Evolutionary conservation across 1,139 yeast species (phyloP), one percentile per base, ranked within the genome.

Genomic region (Geotrichum citri-aurantii): DNA sequence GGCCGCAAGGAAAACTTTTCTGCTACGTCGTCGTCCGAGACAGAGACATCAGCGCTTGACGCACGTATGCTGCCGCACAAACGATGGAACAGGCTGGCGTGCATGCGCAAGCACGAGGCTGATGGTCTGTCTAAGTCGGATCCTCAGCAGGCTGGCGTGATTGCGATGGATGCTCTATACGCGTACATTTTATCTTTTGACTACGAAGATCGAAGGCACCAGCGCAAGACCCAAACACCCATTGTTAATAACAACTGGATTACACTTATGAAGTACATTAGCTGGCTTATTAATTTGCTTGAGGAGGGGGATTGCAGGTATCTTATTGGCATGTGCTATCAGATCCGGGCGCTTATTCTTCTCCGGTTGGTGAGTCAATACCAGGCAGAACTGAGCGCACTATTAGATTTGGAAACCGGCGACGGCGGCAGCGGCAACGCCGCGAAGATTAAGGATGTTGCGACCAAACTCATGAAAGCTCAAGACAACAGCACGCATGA

Each of bases 171-270:
- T 60, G 65, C 75, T 5, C 57, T 73, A 24, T 62, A 73, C 23
- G 72, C 75, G 46, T 75, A 74, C 58, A 65, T 75, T 40, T 67
- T 74, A 4, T 77, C 72, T 6, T 75, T 75, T 61, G 75, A 74
- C 58, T 74, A 70, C 59, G 77, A 74, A 52, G 79, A 75, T 8
- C 44, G 44, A 37, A 37, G 44, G 19, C 44, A 8, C 14, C 19
- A 37, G 3, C 68, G 69, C 1, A 67, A 68, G 17, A 66, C 69
- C 27, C 66, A 67, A 23, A 68, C 73, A 11, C 75, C 78, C 78
- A 52, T 60, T 10, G 44, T 37, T 37, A 37, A 37, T 17, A 37
- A 37, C 19, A 37, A 37, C 21, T 37, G 44, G 44, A 19, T 68
- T 77, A 37, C 44, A 0, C 64, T 75, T 27, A 61, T 71, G 7